These are phyloP conservation scores for Globisporangium yorkense DNA, from an alignment of 352 stramenopile species.

Conservation along the genomic window DNA sequence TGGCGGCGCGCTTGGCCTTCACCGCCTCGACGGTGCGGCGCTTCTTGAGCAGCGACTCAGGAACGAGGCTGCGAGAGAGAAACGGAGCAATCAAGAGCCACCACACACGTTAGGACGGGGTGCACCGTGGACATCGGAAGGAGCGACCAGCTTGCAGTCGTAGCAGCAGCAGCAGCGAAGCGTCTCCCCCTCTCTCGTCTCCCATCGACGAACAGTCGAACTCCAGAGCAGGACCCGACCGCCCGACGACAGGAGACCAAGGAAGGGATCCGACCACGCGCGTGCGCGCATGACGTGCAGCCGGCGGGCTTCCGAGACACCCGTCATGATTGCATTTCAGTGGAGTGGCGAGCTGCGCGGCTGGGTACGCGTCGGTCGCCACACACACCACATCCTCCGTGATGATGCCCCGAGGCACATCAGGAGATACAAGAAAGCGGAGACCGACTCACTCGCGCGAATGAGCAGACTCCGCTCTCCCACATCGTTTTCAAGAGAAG, in stretches of 20 bases:
- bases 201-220: not conserved
- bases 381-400: conserved; percentile 86
- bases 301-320: conserved; percentile 43
- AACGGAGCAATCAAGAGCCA: conserved; percentile 5
- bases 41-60: conserved; percentile 90
- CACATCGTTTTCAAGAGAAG: conserved; percentile 87
- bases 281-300: conserved; percentile 6
- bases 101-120: conserved; percentile 60
- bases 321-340: conserved; percentile 87
- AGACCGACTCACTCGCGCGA: not conserved
- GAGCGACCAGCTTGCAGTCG: conserved; percentile 5
- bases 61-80: conserved; percentile 59
- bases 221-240: not conserved
- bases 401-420: conserved; percentile 65
- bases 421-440: conserved; percentile 53
- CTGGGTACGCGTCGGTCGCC: conserved; percentile 15
- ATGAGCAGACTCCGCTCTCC: conserved; percentile 7
- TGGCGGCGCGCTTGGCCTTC: conserved; percentile 80
- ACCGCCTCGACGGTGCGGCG: conserved; percentile 83
- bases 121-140: conserved; percentile 34
- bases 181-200: not conserved
- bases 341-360: conserved; percentile 45
- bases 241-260: not conserved
- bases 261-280: conserved; percentile 3
- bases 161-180: conserved; percentile 3